phyloP scores from a whole-genome alignment of 148 eudicot species.

The Bassia scoparia region DNA sequence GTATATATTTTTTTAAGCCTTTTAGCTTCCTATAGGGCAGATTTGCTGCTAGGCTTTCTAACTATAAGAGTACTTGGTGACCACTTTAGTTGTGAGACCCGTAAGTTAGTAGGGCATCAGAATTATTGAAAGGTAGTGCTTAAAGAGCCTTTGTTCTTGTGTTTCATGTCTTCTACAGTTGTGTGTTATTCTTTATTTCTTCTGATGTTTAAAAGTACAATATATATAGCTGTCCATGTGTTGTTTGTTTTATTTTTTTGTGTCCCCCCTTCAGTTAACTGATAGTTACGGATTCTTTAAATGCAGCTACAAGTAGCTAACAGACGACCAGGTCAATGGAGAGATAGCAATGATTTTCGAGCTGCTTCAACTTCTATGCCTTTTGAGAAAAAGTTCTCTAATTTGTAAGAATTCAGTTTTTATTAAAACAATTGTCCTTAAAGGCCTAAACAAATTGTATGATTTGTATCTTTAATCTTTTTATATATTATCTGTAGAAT shows the following conservation, averaged over 20 bases:
- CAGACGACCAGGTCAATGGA: slow-evolving; percentile 41
- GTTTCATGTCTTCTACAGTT: not conserved
- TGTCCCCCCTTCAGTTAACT: not conserved
- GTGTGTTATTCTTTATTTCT: not conserved
- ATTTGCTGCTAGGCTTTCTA: not conserved
- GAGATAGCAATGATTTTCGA: slow-evolving; percentile 40
- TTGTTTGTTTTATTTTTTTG: not conserved
- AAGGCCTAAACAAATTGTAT: no score
- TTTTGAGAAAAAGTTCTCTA: slow-evolving; percentile 54
- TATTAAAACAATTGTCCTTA: not conserved
- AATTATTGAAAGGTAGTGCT: not conserved
- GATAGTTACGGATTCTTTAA: slow-evolving; percentile 7
- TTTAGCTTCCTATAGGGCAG: not conserved
- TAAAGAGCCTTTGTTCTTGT: not conserved
- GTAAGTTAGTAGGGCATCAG: not conserved
- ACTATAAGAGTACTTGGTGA: not conserved
- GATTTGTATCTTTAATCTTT: not conserved
- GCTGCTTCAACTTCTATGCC: slow-evolving; percentile 37
- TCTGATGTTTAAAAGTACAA: not conserved
- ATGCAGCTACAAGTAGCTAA: slow-evolving; percentile 46
- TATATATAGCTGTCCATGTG: not conserved
- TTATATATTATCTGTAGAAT: slow-evolving; percentile 3
- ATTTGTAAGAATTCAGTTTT: slow-evolving; percentile 55
- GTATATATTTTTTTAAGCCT: not conserved
- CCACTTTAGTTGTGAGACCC: not conserved